Conservation (phyloP, 805 yeast species). For the Lachancea sp. region DNA sequence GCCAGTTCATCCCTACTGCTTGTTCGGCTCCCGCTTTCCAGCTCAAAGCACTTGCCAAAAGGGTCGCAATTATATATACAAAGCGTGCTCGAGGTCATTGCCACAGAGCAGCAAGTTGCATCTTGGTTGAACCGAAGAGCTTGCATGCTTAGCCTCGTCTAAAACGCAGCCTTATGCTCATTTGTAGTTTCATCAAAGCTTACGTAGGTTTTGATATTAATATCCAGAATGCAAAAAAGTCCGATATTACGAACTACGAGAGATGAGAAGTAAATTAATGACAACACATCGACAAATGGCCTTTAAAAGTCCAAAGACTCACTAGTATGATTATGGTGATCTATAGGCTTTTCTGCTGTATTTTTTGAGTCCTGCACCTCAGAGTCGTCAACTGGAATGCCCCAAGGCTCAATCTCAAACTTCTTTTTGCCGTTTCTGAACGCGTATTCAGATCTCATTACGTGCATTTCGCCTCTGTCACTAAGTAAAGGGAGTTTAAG, state of each 20-base stretch:
- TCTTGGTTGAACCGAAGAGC: slow-evolving; percentile 84
- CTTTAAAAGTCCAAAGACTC: slow-evolving; percentile 6
- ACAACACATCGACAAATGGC: neutral
- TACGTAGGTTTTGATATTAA: too few relatives aligned
- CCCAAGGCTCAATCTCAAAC: slow-evolving; percentile 89
- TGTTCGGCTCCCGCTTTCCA: slow-evolving; percentile 27
- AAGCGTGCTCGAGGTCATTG: slow-evolving; percentile 60
- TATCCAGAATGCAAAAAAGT: neutral
- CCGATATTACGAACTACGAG: slow-evolving; percentile 7
- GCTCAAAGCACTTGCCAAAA: slow-evolving; percentile 62
- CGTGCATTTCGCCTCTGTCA: slow-evolving; percentile 68
- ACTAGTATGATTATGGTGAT: slow-evolving; percentile 2
- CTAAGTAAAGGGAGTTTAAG: slow-evolving; percentile 64
- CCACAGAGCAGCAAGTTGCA: slow-evolving; percentile 64
- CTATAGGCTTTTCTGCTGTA: neutral
- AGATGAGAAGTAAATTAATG: neutral
- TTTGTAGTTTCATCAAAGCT: neutral
- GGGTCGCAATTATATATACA: slow-evolving; percentile 84
- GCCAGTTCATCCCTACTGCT: slow-evolving; percentile 7
- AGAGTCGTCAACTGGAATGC: slow-evolving; percentile 93
- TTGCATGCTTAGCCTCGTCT: slow-evolving; percentile 24
- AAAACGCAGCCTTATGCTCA: neutral
- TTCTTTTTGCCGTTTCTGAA: slow-evolving; percentile 77
- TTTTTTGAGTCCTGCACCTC: slow-evolving; percentile 32
- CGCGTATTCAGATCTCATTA: slow-evolving; percentile 68